phyloP scores from a whole-genome alignment of 805 yeast genomes.

The Blastobotrys muscicola region DNA sequence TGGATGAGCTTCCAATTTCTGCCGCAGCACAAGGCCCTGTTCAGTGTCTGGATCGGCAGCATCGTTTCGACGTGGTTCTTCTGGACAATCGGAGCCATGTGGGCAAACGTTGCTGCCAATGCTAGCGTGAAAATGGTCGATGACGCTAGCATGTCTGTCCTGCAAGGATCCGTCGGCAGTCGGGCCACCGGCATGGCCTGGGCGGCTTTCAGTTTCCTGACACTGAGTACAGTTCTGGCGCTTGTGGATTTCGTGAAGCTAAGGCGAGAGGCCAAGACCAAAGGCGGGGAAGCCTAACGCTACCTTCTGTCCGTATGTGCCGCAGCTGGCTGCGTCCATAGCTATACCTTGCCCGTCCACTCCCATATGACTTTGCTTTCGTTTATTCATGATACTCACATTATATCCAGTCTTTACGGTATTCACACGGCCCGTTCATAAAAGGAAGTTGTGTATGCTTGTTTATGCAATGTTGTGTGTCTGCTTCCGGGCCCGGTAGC shows the following conservation, averaged over 20 bases:
- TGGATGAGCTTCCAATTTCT: constrained; percentile 4
- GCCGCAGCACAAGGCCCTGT: constrained; percentile 6
- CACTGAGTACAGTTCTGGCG: constrained; percentile 3
- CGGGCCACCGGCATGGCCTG: constrained; percentile 17
- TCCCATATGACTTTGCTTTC: no score
- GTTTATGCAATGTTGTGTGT: no score
- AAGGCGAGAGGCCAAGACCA: no score
- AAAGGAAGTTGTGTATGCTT: background rate
- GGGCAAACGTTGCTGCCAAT: constrained; percentile 17
- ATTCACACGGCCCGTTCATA: constrained; percentile 1
- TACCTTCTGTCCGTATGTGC: no score
- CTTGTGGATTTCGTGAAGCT: background rate
- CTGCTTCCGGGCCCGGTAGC: no score
- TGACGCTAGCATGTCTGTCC: constrained; percentile 11
- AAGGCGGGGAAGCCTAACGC: no score
- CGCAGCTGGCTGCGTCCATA: no score
- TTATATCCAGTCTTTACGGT: no score
- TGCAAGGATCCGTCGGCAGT: constrained; percentile 10
- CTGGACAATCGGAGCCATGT: constrained; percentile 18
- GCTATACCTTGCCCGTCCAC: no score
- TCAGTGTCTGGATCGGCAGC: background rate
- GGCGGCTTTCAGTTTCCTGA: constrained; percentile 16
- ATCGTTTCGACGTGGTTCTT: constrained; percentile 9
- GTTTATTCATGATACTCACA: no score
- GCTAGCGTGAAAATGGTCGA: constrained; percentile 11